Percentiles rank a stretch among this genome's conserved stretches.
These are phyloP conservation scores for Colletotrichum noveboracense DNA, from an alignment of 2,329 filamentous ascomycete genomes.

Conservation along the genomic window DNA sequence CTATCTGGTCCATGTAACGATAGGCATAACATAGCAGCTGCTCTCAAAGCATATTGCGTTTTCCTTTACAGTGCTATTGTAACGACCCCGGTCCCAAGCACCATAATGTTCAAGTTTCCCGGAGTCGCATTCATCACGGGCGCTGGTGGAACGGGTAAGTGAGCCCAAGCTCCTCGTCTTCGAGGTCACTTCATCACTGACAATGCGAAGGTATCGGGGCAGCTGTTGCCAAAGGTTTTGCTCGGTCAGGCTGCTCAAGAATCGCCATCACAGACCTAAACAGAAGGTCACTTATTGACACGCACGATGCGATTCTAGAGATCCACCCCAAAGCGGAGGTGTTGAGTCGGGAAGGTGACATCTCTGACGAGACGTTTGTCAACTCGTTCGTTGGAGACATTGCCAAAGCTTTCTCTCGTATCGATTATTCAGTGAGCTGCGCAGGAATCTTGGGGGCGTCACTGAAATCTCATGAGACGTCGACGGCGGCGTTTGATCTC, in stretches of 20 bases:
- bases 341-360: slow-evolving; percentile 44
- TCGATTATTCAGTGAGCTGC: slow-evolving; percentile 63
- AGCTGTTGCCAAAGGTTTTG: slow-evolving; percentile 57
- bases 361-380: slow-evolving; percentile 52
- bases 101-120: slow-evolving; percentile 34
- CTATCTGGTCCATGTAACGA: neutral
- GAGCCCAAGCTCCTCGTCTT: neutral
- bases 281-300: slow-evolving; percentile 39
- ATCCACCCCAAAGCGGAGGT: slow-evolving; percentile 39
- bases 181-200: neutral
- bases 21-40: neutral
- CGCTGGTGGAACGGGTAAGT: slow-evolving; percentile 49
- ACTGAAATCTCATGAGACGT: slow-evolving; percentile 50
- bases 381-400: slow-evolving; percentile 38
- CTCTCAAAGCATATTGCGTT: neutral
- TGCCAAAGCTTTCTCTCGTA: slow-evolving; percentile 41
- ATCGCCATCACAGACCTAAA: slow-evolving; percentile 61
- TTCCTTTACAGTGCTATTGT: neutral
- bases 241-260: slow-evolving; percentile 50
- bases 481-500: slow-evolving; percentile 52
- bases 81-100: neutral
- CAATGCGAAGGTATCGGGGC: slow-evolving; percentile 55
- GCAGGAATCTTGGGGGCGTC: slow-evolving; percentile 54
- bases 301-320: slow-evolving; percentile 34
- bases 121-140: slow-evolving; percentile 53